Evolutionary conservation across 495 filamentous ascomycete species (phyloP), one percentile per base, ranked within the genome.

Genomic region (Penicillium cinerascens): DNA sequence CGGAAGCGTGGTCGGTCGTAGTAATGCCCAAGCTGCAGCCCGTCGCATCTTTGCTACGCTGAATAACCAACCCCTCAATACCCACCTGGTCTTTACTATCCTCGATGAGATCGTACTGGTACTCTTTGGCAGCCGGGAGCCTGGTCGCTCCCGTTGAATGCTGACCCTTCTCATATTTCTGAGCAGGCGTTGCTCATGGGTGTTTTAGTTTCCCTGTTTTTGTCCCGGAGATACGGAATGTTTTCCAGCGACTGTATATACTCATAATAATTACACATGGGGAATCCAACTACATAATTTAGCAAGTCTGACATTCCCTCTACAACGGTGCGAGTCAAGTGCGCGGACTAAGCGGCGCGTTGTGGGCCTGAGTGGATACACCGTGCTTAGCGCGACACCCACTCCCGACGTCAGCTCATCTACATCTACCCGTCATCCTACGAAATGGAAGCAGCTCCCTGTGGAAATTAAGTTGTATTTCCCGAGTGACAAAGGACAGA

Each of bases 11-110:
- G 90, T 95, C 11, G 90, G 90, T 13, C 74, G 88, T 51, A 79
- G 84, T 35, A 95, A 95, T 71, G 90, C 90, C 15, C 88, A 92
- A 67, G 88, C 83, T 42, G 90, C 90, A 25, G 87, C 87, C 21
- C 76, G 90, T 51, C 80, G 88, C 42, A 79, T 92, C 40, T 90
- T 90, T 68, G 89, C 87, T 6, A 89, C 85, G 7, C 76, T 95
- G 51, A 95, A 95, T 63, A 95, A 93, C 47, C 67, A 67, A 23
- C 70, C 73, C 3, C 56, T 82, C 25, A 91, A 88, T 71, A 80
- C 86, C 6, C 89, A 92, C 65, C 70, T 95, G 27, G 78, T 80
- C 13, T 93, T 92, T 62, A 88, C 86, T 0, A 74, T 93, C 22
- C 59, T 95, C 44, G 89, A 95, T 64, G 89, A 92, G 70, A 65